Base-by-base conservation (phyloP, 345 rosid genomes). In the Cochlearia excelsa region DNA sequence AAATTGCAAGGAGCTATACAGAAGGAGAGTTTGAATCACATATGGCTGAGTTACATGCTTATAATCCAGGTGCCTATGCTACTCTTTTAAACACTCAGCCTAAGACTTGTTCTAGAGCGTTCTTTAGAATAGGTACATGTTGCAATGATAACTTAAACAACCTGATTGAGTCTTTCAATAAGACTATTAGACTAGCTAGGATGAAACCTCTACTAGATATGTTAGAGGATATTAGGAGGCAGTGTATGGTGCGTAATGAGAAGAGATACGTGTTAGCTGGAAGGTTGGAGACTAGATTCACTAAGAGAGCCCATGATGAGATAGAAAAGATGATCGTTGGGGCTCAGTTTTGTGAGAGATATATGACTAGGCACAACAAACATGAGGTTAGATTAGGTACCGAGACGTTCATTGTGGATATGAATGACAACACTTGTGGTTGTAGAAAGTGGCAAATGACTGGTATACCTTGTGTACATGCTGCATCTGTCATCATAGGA, bases 391-490 rank as follows among this genome's bases (percentile, higher is more conserved):
- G 28, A 9, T 3, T 0, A 16, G 41, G 38, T 29, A 44, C 1
- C 8, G 6, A 43, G 2, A 16, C 2, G 3, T 26, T 54, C 27
- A 6, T 0, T 1, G 3, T 1, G 31, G 6, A 58, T 33, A 27
- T 44, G 52, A 9, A 23, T 34, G 31, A 34, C 2, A 34, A 6
- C 0, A 26, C 30, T 2, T 59, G 35, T 47, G 64, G 44, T 5
- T 59, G 54, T 5, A 46, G n/a, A 5, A 59, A 26, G 26, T 59
- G 64, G 34, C 33, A 59, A 1, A 33, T 59, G 35, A 1, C 7
- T 0, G 4, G 54, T 0, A 45, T 45, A 1, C 10, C 52, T 7
- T 58, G 63, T 33, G 9, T 30, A 0, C 63, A 45, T 33, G 44
- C 2, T 9, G 26, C 34, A 2, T 1, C 2, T 26, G 54, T 59